phyloP scores from a whole-genome alignment of 805 yeast genomes.

The Kluyveromyces aestuarii region DNA sequence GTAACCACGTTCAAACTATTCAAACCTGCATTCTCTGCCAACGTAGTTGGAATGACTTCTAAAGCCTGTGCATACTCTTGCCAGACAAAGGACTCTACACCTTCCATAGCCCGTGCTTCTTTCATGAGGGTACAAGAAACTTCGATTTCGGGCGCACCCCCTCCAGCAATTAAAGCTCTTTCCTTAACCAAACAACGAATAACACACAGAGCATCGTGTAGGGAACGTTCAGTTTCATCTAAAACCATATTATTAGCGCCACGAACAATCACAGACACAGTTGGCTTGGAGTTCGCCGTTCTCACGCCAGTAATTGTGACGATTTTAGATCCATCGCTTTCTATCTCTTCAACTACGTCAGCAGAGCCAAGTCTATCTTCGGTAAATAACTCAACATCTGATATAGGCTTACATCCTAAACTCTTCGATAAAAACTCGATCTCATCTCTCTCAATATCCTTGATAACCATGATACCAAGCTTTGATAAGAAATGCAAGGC shows the following conservation, averaged over 20 bases:
- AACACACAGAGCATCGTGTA: constrained; percentile 96
- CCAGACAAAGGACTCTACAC: constrained; percentile 86
- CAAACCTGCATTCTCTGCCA: constrained; percentile 93
- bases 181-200: constrained; percentile 83
- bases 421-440: constrained; percentile 78
- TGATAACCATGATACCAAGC: constrained; percentile 86
- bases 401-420: constrained; percentile 90
- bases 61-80: constrained; percentile 86
- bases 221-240: constrained; percentile 94
- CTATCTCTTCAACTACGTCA: constrained; percentile 85
- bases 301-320: constrained; percentile 82
- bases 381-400: constrained; percentile 86
- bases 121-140: constrained; percentile 63
- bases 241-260: constrained; percentile 88
- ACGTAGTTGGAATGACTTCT: constrained; percentile 87
- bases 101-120: constrained; percentile 65
- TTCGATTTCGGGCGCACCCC: constrained; percentile 97
- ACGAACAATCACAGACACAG: constrained; percentile 85
- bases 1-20: constrained; percentile 88
- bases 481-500: constrained; percentile 92
- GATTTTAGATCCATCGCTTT: constrained; percentile 80
- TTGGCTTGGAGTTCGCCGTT: constrained; percentile 30
- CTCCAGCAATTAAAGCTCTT: constrained; percentile 91
- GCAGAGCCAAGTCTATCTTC: constrained; percentile 91
- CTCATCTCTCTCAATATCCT: constrained; percentile 94